Evolutionary conservation across 169 alveolate species (phyloP), one percentile per base, ranked within the genome.

Genomic region (Eimeria sp.): DNA sequence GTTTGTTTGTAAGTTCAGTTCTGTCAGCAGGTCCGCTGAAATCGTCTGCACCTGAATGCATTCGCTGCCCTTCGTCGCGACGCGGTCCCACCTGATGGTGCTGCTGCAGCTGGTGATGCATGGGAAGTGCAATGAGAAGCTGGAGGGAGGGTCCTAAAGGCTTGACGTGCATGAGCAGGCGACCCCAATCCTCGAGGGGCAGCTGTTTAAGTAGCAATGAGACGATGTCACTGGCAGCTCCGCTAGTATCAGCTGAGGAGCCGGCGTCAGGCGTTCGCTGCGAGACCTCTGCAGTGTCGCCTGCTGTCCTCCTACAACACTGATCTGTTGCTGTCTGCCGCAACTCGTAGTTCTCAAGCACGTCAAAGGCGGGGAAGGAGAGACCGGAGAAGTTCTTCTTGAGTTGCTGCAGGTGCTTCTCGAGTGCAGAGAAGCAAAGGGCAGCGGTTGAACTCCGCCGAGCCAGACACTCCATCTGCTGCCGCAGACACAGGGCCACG

Each of bases 61-160:
- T 11, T 45, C 4, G 65, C 51, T 34, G 80, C 51, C 11, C 11
- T 4, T 5, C 6, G 27, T 61, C n/a, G 65, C n/a, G 73, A n/a
- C 14, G 4, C 7, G 5, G 43, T 11, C 13, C 54, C 6, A 3
- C 9, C 40, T 18, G 63, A 61, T 40, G 90, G 82, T 86, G 75
- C 78, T 61, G 80, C 78, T 61, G 63, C 80, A 86, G 78, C 78
- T 7, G 61, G 14, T 61, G 80, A 5, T 58, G 75, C 92, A 86
- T 86, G 92, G 80, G 92, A n/a, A 86, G 92, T 0, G 78, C 92
- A 63, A 86, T 45, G 16, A 86, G 75, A 22, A 86, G 92, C 58
- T 86, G 92, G 27, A 61, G 57, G 30, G 92, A 57, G 13, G 92
- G 80, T 25, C 92, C 92, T 16, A 86, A 30, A 4, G 78, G 92